Evolutionary conservation across 768 basidiomycete species (phyloP), one percentile per base, ranked within the genome.

Genomic region (Agrocybe chaxingu): DNA sequence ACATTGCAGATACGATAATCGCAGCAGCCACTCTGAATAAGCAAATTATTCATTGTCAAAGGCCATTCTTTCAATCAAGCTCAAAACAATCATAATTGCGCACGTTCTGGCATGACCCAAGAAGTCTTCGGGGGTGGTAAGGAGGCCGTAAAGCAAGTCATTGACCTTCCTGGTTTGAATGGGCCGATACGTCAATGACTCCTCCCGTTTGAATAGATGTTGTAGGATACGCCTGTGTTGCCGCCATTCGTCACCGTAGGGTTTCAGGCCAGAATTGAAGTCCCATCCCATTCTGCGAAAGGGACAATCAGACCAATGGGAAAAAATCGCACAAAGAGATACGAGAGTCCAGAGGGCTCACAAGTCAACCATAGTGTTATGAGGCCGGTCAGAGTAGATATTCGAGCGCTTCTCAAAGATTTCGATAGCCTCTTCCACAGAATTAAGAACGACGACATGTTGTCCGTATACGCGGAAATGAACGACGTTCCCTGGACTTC

Each of bases 201-300:
- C 44, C 9, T 58, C 57, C 10, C 52, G 55, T 4, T 53, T 57
- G 47, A 65, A 65, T 7, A 53, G 50, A 42, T 64, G 58, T 31
- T 70, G 63, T n/a, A 64, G 58, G 4, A 67, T 40, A 11, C 58
- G 52, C 32, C 66, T 51, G 13, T 65, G 59, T 16, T 50, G 45
- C 24, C 67, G 57, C 70, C 68, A 70, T 42, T 39, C 41, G 1
- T 61, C 61, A 2, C 57, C 62, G 30, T 71, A 65, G 29, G 54
- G 55, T 52, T 65, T 62, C 5, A 70, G 13, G 1, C 41, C 62
- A 13, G 61, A 13, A 48, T 57, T 61, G 47, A 63, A 65, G 19
- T 62, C 57, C 65, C 59, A 69, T 7, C 64, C 68, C 57, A 62
- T 61, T 11, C 70, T 71, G 48, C 5, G 24, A 18, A 6, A 13